Percentiles rank a stretch among this genome's conserved stretches.
Evolutionary conservation across 2,329 filamentous ascomycete species (phyloP).

Genomic region (Erysiphe neolycopersici): DNA sequence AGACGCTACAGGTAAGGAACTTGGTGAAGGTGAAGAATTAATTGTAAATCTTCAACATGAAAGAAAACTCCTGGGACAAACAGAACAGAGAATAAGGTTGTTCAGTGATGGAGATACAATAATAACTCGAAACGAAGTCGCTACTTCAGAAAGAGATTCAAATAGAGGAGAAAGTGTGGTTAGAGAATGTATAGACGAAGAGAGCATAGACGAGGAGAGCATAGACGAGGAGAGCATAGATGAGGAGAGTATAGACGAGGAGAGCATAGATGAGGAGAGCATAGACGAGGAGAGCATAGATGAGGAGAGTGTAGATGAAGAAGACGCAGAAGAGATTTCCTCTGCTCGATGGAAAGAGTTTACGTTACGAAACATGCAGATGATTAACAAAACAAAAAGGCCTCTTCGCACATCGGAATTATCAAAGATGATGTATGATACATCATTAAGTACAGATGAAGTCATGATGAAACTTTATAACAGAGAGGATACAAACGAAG

Average conservation of each 20-base stretch:
- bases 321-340: constrained; percentile 18
- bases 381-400: constrained; percentile 39
- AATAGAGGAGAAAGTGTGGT: constrained; percentile 12
- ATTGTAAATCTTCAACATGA: constrained; percentile 74
- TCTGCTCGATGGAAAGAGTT: constrained; percentile 67
- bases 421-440: constrained; percentile 70
- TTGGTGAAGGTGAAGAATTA: constrained; percentile 85
- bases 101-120: constrained; percentile 43
- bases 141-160: neutral
- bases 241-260: constrained; percentile 19
- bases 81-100: constrained; percentile 56
- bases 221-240: constrained; percentile 25
- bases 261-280: constrained; percentile 14
- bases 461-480: constrained; percentile 25
- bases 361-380: constrained; percentile 46
- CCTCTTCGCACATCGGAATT: constrained; percentile 61
- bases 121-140: too few relatives aligned
- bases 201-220: constrained; percentile 34
- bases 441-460: constrained; percentile 45
- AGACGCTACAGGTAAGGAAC: constrained; percentile 36
- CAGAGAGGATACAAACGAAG: constrained; percentile 30
- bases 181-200: constrained; percentile 28
- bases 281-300: constrained; percentile 20
- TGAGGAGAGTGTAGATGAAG: constrained; percentile 21
- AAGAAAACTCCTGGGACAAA: constrained; percentile 56